phyloP scores from a whole-genome alignment of 108 stramenopile species.

The Nitzschia sp. region DNA sequence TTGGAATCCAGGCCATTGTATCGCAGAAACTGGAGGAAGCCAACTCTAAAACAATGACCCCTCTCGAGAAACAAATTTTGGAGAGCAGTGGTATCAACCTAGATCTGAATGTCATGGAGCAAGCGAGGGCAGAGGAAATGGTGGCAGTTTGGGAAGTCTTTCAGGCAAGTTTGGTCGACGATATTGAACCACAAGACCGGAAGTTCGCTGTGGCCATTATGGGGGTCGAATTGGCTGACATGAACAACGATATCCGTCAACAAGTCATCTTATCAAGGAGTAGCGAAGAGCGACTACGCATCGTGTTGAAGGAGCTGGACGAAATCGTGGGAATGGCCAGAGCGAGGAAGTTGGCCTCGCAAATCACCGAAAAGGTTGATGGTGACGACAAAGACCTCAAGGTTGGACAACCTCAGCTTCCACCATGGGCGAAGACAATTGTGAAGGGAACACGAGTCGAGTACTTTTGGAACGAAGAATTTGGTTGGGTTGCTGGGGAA shows the following conservation, averaged over 20 bases:
- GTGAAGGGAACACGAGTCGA: conserved; percentile 62
- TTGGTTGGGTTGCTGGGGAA: conserved; percentile 70
- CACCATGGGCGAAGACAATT: conserved; percentile 72
- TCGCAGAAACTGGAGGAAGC: conserved; percentile 49
- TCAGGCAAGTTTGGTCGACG: conserved; percentile 56
- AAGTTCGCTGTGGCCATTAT: conserved; percentile 66
- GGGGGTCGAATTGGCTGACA: conserved; percentile 71
- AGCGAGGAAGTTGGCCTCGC: conserved; percentile 55
- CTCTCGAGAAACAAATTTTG: conserved; percentile 73
- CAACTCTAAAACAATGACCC: conserved; percentile 43
- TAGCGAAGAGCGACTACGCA: conserved; percentile 57
- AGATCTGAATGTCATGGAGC: conserved; percentile 30
- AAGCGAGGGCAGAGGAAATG: conserved; percentile 64
- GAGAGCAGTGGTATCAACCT: conserved; percentile 27
- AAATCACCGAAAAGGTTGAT: conserved; percentile 53
- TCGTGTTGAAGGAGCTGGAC: conserved; percentile 48
- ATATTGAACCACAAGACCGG: conserved; percentile 46
- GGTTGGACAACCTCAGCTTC: conserved; percentile 69
- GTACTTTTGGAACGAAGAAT: conserved; percentile 84
- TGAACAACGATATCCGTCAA: conserved; percentile 47
- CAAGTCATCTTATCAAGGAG: conserved; percentile 54
- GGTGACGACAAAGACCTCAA: conserved; percentile 61
- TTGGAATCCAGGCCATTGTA: conserved; percentile 28
- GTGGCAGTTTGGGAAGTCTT: conserved; percentile 69
- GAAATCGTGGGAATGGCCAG: conserved; percentile 53